These are phyloP conservation scores for Diaporthe sp. DNA, from an alignment of 2,329 filamentous ascomycete genomes.

Conservation along the genomic window DNA sequence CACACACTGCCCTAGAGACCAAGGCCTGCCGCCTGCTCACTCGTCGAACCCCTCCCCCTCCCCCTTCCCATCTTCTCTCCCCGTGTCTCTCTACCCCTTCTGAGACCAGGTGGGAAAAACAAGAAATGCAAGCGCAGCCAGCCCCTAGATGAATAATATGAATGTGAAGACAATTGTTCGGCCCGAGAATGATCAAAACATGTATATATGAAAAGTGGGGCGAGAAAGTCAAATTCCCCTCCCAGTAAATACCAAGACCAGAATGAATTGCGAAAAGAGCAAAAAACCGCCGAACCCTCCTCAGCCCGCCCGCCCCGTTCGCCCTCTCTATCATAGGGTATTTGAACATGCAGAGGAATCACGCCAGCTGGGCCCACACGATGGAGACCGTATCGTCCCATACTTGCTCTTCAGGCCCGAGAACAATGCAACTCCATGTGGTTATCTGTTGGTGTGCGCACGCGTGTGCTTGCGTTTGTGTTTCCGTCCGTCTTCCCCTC, in stretches of 20 bases:
- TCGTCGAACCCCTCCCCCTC: background rate
- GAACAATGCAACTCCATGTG: conserved; percentile 27
- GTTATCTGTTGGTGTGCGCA: conserved; percentile 1
- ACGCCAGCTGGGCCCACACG: conserved; percentile 24
- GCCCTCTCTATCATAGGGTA: conserved; percentile 35
- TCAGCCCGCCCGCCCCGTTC: background rate
- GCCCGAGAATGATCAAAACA: conserved; percentile 20
- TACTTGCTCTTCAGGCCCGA: background rate
- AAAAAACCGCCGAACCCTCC: conserved; percentile 19
- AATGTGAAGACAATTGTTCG: background rate
- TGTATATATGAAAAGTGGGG: background rate
- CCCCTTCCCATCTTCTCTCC: background rate
- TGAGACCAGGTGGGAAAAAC: background rate
- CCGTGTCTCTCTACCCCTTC: background rate
- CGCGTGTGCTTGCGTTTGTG: background rate
- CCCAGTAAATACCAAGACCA: background rate
- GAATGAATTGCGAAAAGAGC: conserved; percentile 12
- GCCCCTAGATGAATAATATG: background rate
- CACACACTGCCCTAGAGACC: conserved; percentile 8
- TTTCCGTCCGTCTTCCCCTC: background rate
- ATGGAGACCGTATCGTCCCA: conserved; percentile 1
- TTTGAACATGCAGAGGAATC: conserved; percentile 34
- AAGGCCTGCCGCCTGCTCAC: background rate
- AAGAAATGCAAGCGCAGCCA: conserved; percentile 18
- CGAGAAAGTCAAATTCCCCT: background rate